Base-by-base conservation (phyloP, 148 eudicot species). In the Cornus controversa region DNA sequence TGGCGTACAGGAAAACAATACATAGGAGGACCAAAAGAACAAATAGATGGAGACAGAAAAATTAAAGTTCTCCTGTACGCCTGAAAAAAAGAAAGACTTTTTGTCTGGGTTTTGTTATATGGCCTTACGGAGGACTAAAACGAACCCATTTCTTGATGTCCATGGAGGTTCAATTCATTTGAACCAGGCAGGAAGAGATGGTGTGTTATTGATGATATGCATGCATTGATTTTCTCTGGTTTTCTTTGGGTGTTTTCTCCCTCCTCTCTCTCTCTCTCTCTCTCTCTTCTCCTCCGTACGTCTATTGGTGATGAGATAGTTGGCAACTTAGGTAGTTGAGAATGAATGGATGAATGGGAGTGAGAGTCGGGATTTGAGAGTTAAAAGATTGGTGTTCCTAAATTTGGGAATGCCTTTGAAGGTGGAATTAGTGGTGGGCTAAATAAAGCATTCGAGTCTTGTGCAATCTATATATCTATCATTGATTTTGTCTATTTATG, bases 1-100 rank as follows among this genome's bases (percentile, higher is more conserved):
- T 53, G 79, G 79, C 79, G 66, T 76, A 76, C 79, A 76, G 79
- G 79, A 76, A 76, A 76, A 76, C 79, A 66, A 24, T n/a, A n/a
- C n/a, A n/a, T 24, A 37, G 24, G 63, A 10, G 36, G 34, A 23
- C 40, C 24, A 10, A 7, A 40, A 40, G n/a, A 57, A n/a, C 8
- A 20, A 10, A 50, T 20, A 25, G 40, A 37, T 4, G 25, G 26
- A 75, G 60, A 27, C 8, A 20, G 24, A 47, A 5, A 0, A 15
- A 28, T 2, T 16, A 6, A 45, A 47, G 72, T 68, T 68, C 54
- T 15, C 79, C 79, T 76, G 79, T 68, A 76, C 72, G 79, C 79
- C 79, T 53, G 0, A 54, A 67, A 28, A 66, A 22, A 18, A 6
- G 63, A 31, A 14, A 26, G 1, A 14, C 15, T 75, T 37, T 75